Conservation (phyloP, 257 asterid genomes). For the Fraxinus excelsior region DNA sequence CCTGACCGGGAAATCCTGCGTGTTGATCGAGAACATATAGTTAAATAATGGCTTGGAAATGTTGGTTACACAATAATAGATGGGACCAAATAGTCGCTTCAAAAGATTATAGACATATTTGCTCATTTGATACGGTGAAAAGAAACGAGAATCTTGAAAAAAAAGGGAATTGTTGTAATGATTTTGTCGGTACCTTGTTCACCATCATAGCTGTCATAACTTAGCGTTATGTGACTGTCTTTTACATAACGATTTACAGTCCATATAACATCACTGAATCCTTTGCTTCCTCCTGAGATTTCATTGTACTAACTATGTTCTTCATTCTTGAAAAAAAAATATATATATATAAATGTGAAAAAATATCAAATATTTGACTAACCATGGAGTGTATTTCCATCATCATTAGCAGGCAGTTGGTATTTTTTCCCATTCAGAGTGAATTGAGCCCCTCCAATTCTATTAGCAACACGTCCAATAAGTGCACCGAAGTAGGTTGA, state of each 20-base stretch:
- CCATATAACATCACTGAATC: conserved; percentile 73
- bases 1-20: conserved; percentile 76
- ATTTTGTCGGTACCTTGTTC: conserved; percentile 64
- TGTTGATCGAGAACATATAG: background rate
- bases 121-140: too few species aligned
- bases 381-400: conserved; percentile 94
- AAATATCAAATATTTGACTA: background rate
- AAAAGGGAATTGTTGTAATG: background rate
- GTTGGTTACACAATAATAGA: background rate
- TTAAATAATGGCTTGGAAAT: background rate
- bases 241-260: conserved; percentile 34
- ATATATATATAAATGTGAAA: background rate
- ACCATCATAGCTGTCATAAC: conserved; percentile 67
- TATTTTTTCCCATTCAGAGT: conserved; percentile 53
- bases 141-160: background rate
- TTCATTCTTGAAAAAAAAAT: background rate
- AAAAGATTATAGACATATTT: too few species aligned
- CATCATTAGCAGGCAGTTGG: conserved; percentile 65
- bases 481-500: conserved; percentile 75
- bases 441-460: conserved; percentile 79
- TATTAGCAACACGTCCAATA: conserved; percentile 83
- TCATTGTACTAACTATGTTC: background rate
- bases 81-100: background rate
- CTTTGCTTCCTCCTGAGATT: conserved; percentile 62
- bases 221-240: conserved; percentile 55